Conservation (phyloP, 768 basidiomycete genomes). For the Harrya chromipes region DNA sequence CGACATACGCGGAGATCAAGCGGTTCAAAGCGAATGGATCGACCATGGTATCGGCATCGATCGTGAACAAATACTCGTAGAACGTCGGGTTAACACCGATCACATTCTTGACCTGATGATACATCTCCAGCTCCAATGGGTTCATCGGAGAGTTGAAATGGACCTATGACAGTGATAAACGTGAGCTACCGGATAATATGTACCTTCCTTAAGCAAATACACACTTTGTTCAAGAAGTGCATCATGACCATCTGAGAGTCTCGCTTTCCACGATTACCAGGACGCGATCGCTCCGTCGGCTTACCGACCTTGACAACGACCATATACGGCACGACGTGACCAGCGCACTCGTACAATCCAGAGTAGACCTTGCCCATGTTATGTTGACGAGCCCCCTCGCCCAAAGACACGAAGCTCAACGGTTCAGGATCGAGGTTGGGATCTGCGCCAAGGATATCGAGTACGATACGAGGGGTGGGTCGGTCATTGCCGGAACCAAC, state of each 20-base stretch:
- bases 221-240: conserved; percentile 96
- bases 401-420: conserved; percentile 88
- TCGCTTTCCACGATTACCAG: conserved; percentile 97
- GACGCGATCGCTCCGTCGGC: conserved; percentile 87
- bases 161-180: conserved; percentile 48
- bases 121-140: conserved; percentile 96
- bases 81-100: conserved; percentile 99
- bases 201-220: conserved; percentile 4
- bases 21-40: conserved; percentile 85
- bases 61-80: conserved; percentile 93
- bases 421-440: conserved; percentile 93
- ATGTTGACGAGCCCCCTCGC: conserved; percentile 93
- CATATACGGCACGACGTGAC: conserved; percentile 94
- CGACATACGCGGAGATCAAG: conserved; percentile 85
- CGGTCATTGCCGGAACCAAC: conserved; percentile 96
- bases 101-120: conserved; percentile 99
- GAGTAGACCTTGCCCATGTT: conserved; percentile 99
- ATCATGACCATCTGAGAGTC: conserved; percentile 96
- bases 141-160: conserved; percentile 97
- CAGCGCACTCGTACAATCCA: conserved; percentile 88
- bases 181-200: neutral
- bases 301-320: conserved; percentile 94
- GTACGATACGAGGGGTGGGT: conserved; percentile 92
- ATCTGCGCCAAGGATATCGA: conserved; percentile 94
- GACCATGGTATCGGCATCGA: conserved; percentile 95